Conservation (phyloP, 1,284 basidiomycete genomes). For the Leccinum fuscescens region DNA sequence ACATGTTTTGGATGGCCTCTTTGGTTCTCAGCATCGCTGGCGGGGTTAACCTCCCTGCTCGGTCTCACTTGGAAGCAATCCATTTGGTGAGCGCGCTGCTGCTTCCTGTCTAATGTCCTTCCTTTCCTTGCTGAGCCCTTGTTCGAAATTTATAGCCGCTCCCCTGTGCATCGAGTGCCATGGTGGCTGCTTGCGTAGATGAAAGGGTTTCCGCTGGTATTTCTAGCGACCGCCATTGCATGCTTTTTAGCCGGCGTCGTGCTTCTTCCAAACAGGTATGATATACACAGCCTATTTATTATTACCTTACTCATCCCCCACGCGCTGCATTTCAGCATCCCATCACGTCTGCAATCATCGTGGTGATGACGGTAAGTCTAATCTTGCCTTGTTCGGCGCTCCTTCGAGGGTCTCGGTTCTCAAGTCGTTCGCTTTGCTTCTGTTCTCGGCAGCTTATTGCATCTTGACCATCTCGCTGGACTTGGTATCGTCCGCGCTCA, state of each 20-base stretch:
- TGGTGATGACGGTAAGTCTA: conserved; percentile 57
- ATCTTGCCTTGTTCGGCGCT: background rate
- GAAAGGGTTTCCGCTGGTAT: too few species aligned
- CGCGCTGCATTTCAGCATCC: too few species aligned
- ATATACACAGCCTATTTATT: too few species aligned
- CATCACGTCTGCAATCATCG: conserved; percentile 60
- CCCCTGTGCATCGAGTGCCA: too few species aligned
- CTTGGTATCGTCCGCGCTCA: conserved; percentile 37
- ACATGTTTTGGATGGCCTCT: conserved; percentile 60
- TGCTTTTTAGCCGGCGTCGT: too few species aligned
- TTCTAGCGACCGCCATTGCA: background rate
- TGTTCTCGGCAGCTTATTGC: conserved; percentile 7
- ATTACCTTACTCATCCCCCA: too few species aligned
- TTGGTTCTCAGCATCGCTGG: conserved; percentile 59
- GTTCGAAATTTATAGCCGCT: too few species aligned
- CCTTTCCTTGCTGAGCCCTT: too few species aligned
- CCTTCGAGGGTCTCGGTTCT: background rate
- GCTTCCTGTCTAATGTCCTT: too few species aligned
- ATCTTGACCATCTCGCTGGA: conserved; percentile 44
- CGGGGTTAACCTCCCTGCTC: conserved; percentile 50
- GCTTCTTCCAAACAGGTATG: too few species aligned
- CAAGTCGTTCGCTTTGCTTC: background rate
- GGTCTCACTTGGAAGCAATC: conserved; percentile 58
- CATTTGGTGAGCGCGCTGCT: conserved; percentile 44
- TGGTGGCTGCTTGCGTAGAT: too few species aligned